A percentile compares a stretch with the other conserved stretches of the same genome.
Evolutionary conservation across 177 flowering plant species (phyloP).

Genomic region (Vitis hybrid): DNA sequence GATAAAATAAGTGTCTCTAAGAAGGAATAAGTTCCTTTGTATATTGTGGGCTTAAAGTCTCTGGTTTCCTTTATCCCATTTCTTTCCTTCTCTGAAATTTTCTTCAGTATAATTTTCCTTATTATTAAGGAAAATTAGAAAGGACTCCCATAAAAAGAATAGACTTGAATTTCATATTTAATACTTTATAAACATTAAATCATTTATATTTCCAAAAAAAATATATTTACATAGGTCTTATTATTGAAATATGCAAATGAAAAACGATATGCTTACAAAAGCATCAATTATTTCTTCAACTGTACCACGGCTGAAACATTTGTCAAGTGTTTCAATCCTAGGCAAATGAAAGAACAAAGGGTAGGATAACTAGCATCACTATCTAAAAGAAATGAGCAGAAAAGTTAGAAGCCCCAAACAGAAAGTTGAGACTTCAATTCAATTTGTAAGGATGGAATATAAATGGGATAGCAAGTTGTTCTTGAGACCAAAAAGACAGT

Average conservation of each 20-base stretch:
- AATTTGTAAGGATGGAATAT: neutral
- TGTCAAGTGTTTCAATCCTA: constrained; percentile 53
- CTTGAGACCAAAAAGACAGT: no score
- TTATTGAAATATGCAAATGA: neutral
- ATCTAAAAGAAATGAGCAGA: constrained; percentile 1
- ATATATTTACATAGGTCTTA: no score
- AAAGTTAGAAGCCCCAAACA: neutral
- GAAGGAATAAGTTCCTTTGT: no score
- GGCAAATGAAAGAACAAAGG: constrained; percentile 1
- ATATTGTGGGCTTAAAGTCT: no score
- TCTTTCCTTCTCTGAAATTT: no score
- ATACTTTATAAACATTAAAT: neutral
- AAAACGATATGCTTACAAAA: constrained; percentile 37
- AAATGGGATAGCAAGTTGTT: no score
- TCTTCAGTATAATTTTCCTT: no score
- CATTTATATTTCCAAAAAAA: neutral
- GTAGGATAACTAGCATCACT: neutral
- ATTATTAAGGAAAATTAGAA: no score
- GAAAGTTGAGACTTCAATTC: neutral
- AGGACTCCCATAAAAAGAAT: no score
- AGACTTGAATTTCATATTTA: no score
- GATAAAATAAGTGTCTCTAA: no score
- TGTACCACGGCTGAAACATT: constrained; percentile 60
- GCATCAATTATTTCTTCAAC: constrained; percentile 73
- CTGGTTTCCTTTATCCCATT: no score